Percentiles rank a stretch among this genome's conserved stretches.
phyloP scores from a whole-genome alignment of 2,329 filamentous ascomycete species.

The Aspergillus sclerotialis region DNA sequence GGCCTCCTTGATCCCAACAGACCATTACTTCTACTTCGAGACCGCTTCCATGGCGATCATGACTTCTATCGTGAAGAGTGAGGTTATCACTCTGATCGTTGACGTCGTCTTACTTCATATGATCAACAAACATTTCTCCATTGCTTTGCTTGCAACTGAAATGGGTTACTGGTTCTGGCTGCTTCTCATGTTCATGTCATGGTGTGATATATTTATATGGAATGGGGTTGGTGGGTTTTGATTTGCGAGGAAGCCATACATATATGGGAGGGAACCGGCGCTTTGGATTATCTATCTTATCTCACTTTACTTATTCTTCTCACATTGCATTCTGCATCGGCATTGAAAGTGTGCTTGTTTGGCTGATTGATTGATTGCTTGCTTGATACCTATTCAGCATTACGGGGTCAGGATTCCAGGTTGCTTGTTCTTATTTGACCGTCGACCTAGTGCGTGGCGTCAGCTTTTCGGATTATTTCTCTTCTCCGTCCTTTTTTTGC shows the following conservation, averaged over 20 bases:
- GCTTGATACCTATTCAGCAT: constrained; percentile 21
- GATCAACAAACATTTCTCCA: constrained; percentile 1
- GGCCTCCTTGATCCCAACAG: constrained; percentile 36
- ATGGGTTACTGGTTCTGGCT: background rate
- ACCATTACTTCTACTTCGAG: constrained; percentile 36
- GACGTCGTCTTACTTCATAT: background rate
- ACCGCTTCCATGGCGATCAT: constrained; percentile 24
- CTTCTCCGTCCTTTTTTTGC: constrained; percentile 9
- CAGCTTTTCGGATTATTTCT: constrained; percentile 15
- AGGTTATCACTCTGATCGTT: background rate
- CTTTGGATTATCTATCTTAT: constrained; percentile 9
- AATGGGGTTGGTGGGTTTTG: background rate
- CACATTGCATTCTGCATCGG: constrained; percentile 4
- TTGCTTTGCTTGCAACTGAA: background rate
- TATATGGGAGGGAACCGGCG: constrained; percentile 14
- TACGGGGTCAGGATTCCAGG: constrained; percentile 14
- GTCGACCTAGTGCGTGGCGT: constrained; percentile 20
- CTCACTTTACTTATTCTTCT: constrained; percentile 3
- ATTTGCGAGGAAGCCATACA: constrained; percentile 7
- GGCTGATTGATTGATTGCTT: constrained; percentile 10
- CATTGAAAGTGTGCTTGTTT: constrained; percentile 2
- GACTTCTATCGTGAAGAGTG: constrained; percentile 12
- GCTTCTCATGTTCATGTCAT: no score
- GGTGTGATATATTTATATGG: background rate
- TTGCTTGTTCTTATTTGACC: constrained; percentile 15